phyloP scores from a whole-genome alignment of 192 early-diverging fungal genomes.

The Coemansia sp. region DNA sequence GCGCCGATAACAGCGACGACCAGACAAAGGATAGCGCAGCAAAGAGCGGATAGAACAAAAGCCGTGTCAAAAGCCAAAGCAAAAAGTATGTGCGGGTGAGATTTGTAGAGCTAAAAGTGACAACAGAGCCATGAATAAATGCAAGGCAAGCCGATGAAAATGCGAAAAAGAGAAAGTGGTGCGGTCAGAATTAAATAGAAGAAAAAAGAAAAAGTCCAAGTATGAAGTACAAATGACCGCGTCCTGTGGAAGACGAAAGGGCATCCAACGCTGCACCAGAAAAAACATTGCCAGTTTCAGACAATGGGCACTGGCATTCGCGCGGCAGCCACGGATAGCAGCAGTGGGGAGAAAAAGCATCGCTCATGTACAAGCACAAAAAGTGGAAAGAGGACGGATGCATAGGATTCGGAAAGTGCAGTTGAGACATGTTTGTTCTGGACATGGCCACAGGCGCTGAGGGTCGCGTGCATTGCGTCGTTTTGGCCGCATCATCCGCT shows the following conservation, averaged over 20 bases:
- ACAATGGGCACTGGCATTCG: not conserved
- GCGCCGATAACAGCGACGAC: not conserved
- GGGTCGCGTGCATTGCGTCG: constrained; percentile 2
- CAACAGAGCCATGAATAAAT: not conserved
- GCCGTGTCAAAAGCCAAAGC: not conserved
- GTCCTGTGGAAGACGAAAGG: not conserved
- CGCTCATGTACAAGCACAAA: constrained; percentile 2
- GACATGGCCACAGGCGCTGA: constrained; percentile 5
- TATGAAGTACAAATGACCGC: not conserved
- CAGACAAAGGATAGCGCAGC: not conserved
- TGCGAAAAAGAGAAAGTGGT: not conserved
- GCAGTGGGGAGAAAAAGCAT: not conserved
- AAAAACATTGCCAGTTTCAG: not conserved
- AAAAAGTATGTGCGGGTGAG: not conserved
- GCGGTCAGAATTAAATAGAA: not conserved
- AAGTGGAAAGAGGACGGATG: constrained; percentile 1
- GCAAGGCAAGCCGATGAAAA: not conserved
- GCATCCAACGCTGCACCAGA: not conserved
- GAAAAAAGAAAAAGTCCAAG: not conserved
- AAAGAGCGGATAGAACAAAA: not conserved
- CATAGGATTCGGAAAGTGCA: constrained; percentile 1
- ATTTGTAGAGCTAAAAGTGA: not conserved
- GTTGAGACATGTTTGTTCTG: not conserved
- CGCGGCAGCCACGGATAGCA: not conserved
- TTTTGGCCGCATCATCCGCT: not conserved